Evolutionary conservation across 2,329 filamentous ascomycete species (phyloP), one percentile per base, ranked within the genome.

Genomic region (Fusarium bactridioides): DNA sequence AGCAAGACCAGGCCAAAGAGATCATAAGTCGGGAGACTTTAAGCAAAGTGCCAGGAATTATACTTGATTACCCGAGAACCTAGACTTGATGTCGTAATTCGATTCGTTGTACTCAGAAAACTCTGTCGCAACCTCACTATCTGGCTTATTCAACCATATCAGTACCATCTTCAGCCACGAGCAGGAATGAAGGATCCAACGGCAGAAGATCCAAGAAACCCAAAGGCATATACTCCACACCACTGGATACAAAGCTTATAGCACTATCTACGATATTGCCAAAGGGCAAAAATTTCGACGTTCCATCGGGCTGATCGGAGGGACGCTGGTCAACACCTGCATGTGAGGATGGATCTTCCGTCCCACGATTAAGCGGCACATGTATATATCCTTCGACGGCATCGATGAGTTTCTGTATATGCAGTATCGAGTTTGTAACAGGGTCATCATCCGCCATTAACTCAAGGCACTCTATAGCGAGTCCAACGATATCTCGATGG

Each of bases 291-390:
- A n/a, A n/a, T n/a, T n/a, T n/a, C n/a, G n/a, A n/a, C 0, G 15
- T 33, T 33, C 5, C 12, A 0, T 15, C 13, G 13, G 5, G 2
- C 7, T 13, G 21, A 18, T 31, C 29, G 11, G 29, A 12, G 29
- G 3, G 10, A 50, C 0, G 15, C 1, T 7, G 47, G 16, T 12
- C 7, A 23, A 3, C 8, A 33, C 15, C 16, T 33, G 4, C 5
- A 9, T 18, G 21, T 5, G 4, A 35, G 21, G 15, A 19, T 10
- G 5, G 4, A 23, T 19, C 21, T 5, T 50, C 47, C 21, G 7
- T 18, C 23, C 2, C 15, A 33, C 15, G 7, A 9, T 3, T 3
- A 18, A 12, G 21, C 2, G 13, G 27, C 15, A 21, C 7, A n/a
- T n/a, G 7, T 31, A 48, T 31, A 4, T 31, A 25, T 5, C 8